Conservation (phyloP, 148 eudicot species). For the Camellia granthamiana region DNA sequence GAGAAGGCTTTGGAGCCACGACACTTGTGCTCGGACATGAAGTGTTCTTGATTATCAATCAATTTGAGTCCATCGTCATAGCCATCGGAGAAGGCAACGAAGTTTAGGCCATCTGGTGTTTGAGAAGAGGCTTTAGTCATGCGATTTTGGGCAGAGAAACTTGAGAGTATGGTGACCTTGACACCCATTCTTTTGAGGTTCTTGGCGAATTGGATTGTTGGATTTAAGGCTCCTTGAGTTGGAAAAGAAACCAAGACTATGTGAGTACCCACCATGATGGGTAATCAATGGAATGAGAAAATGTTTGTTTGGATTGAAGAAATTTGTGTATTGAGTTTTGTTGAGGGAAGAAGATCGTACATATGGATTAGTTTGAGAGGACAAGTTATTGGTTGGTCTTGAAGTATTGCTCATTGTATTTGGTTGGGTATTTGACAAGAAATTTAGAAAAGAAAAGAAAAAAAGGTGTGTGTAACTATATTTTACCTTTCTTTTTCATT, state of each 20-base stretch:
- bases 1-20: constrained; percentile 16
- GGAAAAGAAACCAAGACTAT: constrained; percentile 23
- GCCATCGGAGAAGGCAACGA: constrained; percentile 34
- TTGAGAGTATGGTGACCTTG: constrained; percentile 38
- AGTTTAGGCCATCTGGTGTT: constrained; percentile 16
- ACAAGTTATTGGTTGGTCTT: too few relatives aligned
- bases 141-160: constrained; percentile 10
- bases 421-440: too few relatives aligned
- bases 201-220: constrained; percentile 46
- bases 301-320: too few relatives aligned
- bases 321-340: too few relatives aligned
- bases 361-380: too few relatives aligned
- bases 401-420: too few relatives aligned
- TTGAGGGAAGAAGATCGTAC: too few relatives aligned
- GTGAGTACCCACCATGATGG: neutral
- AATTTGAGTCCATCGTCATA: constrained; percentile 26
- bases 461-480: too few relatives aligned
- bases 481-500: too few relatives aligned
- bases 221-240: constrained; percentile 48
- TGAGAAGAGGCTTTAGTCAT: constrained; percentile 17
- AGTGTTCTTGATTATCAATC: neutral
- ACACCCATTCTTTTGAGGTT: constrained; percentile 25
- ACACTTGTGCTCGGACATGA: constrained; percentile 20
- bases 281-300: too few relatives aligned
- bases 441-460: too few relatives aligned